These are phyloP conservation scores for Aureobasidium leucospermi DNA, from an alignment of 2,329 filamentous ascomycete species.

Conservation along the genomic window DNA sequence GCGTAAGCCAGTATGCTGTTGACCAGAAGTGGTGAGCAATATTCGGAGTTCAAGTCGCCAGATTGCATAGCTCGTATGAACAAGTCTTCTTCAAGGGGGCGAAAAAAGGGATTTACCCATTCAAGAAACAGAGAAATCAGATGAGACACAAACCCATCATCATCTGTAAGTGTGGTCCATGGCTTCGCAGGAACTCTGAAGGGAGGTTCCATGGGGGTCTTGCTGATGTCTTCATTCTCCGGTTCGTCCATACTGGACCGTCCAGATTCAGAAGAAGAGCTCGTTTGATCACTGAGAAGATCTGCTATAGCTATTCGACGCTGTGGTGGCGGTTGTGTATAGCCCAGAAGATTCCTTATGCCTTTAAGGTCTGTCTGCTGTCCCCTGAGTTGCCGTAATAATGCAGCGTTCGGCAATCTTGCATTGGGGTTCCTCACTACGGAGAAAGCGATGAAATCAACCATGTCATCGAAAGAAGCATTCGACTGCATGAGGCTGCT, in stretches of 20 bases:
- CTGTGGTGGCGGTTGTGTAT: background rate
- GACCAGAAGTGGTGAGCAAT: slow-evolving; percentile 31
- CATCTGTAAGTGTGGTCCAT: slow-evolving; percentile 24
- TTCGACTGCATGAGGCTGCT: slow-evolving; percentile 13
- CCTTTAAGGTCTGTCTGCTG: background rate
- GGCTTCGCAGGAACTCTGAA: slow-evolving; percentile 24
- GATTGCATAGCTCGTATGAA: slow-evolving; percentile 31
- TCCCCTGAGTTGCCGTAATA: background rate
- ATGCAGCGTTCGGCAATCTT: background rate
- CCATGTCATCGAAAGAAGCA: slow-evolving; percentile 16
- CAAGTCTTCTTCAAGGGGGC: slow-evolving; percentile 28
- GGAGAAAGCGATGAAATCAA: background rate
- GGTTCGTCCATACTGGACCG: background rate
- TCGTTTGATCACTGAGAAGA: background rate
- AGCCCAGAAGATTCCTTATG: background rate
- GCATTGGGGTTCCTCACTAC: background rate
- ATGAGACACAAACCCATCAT: slow-evolving; percentile 27
- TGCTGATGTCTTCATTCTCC: background rate
- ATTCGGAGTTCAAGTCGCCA: slow-evolving; percentile 21
- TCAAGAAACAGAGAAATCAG: slow-evolving; percentile 22
- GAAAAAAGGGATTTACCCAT: slow-evolving; percentile 22
- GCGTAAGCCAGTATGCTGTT: slow-evolving; percentile 27
- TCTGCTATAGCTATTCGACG: background rate
- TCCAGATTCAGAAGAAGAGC: background rate
- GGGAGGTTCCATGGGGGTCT: background rate